Conservation (phyloP, 768 basidiomycete species). For the Dentipellis sp. region DNA sequence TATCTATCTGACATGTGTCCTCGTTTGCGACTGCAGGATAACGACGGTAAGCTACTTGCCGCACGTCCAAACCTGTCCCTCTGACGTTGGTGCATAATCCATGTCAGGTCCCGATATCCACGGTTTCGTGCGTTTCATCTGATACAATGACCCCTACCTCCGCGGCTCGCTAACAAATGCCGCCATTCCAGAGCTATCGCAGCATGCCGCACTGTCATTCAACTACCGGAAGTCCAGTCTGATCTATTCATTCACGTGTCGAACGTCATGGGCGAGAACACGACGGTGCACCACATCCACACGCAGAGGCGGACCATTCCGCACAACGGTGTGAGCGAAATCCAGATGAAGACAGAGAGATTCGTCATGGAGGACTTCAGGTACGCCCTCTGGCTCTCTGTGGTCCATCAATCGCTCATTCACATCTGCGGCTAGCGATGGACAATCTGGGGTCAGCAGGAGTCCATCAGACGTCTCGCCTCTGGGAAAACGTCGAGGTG, state of each 20-base stretch:
- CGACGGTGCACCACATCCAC: not conserved
- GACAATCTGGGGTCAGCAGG: too few relatives aligned
- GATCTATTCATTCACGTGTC: not conserved
- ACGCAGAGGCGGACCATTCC: not conserved
- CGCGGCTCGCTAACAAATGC: too few relatives aligned
- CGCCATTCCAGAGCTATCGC: not conserved
- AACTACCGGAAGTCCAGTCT: not conserved
- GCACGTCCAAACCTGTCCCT: too few relatives aligned
- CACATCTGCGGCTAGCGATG: too few relatives aligned
- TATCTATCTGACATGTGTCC: not conserved
- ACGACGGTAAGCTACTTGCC: not conserved
- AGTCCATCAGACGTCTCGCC: too few relatives aligned
- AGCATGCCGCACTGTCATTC: not conserved
- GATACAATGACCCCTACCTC: too few relatives aligned
- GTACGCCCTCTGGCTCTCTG: not conserved
- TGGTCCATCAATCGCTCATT: too few relatives aligned
- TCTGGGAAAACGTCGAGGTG: too few relatives aligned
- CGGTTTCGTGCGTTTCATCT: too few relatives aligned
- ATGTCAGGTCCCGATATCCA: too few relatives aligned
- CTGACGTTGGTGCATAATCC: too few relatives aligned
- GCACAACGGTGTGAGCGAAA: not conserved
- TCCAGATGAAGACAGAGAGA: not conserved
- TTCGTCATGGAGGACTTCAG: not conserved
- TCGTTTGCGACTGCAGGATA: not conserved
- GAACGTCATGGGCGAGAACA: not conserved